Evolutionary conservation across 2,329 filamentous ascomycete species (phyloP).

Genomic region (Pseudogymnoascus sp.): DNA sequence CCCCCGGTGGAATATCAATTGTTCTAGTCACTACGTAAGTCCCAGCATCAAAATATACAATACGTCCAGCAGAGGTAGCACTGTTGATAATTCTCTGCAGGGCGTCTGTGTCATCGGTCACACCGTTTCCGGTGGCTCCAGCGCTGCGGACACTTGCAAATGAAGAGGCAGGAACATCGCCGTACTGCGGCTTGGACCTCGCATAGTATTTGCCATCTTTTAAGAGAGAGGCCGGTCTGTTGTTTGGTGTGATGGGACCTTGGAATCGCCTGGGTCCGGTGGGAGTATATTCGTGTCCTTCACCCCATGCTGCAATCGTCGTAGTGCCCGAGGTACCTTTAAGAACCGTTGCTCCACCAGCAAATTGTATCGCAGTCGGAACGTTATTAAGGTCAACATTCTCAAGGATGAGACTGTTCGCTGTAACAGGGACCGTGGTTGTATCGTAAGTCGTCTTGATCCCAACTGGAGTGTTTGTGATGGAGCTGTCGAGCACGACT

Average conservation of each 20-base stretch:
- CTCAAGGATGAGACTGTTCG: conserved; percentile 72
- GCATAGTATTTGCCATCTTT: conserved; percentile 40
- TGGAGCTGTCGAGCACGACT: conserved; percentile 45
- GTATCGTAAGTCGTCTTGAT: conserved; percentile 42
- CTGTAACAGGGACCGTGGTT: conserved; percentile 49
- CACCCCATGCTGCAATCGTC: conserved; percentile 62
- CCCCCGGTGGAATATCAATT: conserved; percentile 36
- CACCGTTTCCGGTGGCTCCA: conserved; percentile 43
- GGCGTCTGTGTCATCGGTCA: conserved; percentile 50
- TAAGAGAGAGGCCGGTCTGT: conserved; percentile 35
- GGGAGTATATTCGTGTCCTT: conserved; percentile 64
- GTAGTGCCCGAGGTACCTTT: conserved; percentile 57
- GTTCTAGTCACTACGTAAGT: conserved; percentile 44
- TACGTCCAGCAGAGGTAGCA: conserved; percentile 38
- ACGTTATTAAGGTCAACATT: conserved; percentile 73
- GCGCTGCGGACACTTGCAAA: conserved; percentile 39
- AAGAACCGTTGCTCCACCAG: conserved; percentile 46
- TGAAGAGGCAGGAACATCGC: conserved; percentile 27
- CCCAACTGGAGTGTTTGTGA: conserved; percentile 42
- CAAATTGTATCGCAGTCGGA: conserved; percentile 52
- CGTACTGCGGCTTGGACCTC: conserved; percentile 48
- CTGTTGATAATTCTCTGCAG: conserved; percentile 48
- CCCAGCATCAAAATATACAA: conserved; percentile 50
- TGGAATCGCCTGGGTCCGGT: conserved; percentile 33
- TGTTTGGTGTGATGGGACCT: conserved; percentile 35